phyloP scores from a whole-genome alignment of 31 red algal genomes.

The Asparagopsis taxiformis region DNA sequence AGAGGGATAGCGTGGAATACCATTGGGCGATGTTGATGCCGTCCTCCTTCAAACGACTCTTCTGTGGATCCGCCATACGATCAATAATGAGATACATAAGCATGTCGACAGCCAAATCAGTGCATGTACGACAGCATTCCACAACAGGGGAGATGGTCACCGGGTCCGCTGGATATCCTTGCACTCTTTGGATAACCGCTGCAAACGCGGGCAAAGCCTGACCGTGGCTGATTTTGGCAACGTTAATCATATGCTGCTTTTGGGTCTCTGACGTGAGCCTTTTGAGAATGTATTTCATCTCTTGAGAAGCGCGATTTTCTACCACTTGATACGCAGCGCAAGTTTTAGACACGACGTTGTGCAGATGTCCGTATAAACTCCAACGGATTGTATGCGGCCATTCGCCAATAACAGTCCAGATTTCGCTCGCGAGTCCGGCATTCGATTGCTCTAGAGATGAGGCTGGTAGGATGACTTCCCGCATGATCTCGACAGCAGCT shows the following conservation, averaged over 20 bases:
- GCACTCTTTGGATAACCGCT: constrained; percentile 26
- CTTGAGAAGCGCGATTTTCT: constrained; percentile 26
- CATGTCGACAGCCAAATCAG: constrained; percentile 37
- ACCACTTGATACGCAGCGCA: constrained; percentile 32
- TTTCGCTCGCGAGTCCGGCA: constrained; percentile 22
- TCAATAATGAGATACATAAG: constrained; percentile 43
- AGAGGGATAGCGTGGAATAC: constrained; percentile 56
- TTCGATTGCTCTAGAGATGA: constrained; percentile 36
- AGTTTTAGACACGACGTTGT: constrained; percentile 19
- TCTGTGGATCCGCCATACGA: constrained; percentile 41
- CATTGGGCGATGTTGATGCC: constrained; percentile 60
- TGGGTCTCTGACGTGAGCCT: constrained; percentile 38
- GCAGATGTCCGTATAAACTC: constrained; percentile 43
- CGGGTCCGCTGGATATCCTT: constrained; percentile 46
- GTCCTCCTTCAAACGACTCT: constrained; percentile 56
- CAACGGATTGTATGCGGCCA: constrained; percentile 38
- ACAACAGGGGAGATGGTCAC: constrained; percentile 44
- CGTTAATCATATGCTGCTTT: constrained; percentile 6
- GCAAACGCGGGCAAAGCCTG: constrained; percentile 36
- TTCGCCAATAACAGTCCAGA: constrained; percentile 41
- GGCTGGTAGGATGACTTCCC: constrained; percentile 38
- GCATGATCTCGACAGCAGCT: constrained; percentile 34
- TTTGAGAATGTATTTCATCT: constrained; percentile 49
- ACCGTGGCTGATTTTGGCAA: constrained; percentile 33
- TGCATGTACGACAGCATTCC: constrained; percentile 27